Conservation (phyloP, 345 rosid species). For the Salix udensis region DNA sequence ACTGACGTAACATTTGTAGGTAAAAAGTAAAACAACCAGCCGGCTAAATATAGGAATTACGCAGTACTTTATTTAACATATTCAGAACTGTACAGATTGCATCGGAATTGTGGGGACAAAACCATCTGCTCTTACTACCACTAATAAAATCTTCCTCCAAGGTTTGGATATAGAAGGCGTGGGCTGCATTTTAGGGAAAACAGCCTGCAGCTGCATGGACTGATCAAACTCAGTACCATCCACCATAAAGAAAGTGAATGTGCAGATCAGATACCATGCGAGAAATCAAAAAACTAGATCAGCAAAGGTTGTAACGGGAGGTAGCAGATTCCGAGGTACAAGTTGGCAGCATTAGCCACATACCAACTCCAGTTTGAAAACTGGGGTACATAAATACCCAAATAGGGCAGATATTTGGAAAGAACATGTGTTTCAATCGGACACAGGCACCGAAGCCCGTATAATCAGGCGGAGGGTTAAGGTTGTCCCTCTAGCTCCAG, state of each 20-base stretch:
- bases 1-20: neutral
- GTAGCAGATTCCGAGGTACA: neutral
- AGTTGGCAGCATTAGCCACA: neutral
- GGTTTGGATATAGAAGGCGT: neutral
- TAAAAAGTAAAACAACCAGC: neutral
- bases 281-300: neutral
- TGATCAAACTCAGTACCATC: neutral
- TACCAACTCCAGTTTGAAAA: neutral
- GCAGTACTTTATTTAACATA: neutral
- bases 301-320: neutral
- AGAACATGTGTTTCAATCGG: neutral
- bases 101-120: neutral
- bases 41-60: neutral
- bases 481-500: neutral
- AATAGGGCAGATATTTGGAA: neutral
- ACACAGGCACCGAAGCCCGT: neutral
- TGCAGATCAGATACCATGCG: neutral
- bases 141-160: neutral
- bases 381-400: neutral
- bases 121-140: neutral
- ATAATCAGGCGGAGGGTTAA: neutral
- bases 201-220: neutral
- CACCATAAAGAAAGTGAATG: neutral
- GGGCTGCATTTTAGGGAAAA: neutral
- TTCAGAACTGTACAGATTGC: neutral